Evolutionary conservation across 2,329 filamentous ascomycete genomes (phyloP).

Genomic region (Verticillium zaregamsianum): DNA sequence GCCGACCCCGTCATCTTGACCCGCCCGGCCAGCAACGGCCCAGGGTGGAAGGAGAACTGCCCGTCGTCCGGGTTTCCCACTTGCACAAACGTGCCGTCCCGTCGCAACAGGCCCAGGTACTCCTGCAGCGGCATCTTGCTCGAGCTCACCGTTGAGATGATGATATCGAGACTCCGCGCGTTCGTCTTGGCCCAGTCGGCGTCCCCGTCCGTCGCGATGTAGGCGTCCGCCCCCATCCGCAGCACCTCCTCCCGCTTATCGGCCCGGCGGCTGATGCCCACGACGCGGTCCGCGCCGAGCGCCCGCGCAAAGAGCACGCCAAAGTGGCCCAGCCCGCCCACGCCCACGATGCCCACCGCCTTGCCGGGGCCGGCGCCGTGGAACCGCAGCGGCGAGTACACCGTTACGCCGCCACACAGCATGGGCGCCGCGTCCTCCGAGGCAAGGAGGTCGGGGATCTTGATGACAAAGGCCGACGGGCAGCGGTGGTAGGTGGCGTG

Average conservation of each 20-base stretch:
- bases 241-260: slow-evolving; percentile 51
- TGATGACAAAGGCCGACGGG: slow-evolving; percentile 42
- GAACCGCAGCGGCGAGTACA: slow-evolving; percentile 58
- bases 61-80: slow-evolving; percentile 50
- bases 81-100: slow-evolving; percentile 55
- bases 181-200: slow-evolving; percentile 51
- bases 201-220: slow-evolving; percentile 40
- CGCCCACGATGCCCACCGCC: slow-evolving; percentile 60
- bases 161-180: slow-evolving; percentile 48
- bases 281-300: slow-evolving; percentile 57
- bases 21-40: slow-evolving; percentile 52
- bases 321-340: slow-evolving; percentile 67
- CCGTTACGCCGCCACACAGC: slow-evolving; percentile 67
- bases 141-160: slow-evolving; percentile 52
- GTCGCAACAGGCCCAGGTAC: slow-evolving; percentile 55
- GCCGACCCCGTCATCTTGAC: slow-evolving; percentile 41
- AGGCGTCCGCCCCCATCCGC: slow-evolving; percentile 53
- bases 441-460: slow-evolving; percentile 36
- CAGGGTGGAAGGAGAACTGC: slow-evolving; percentile 38
- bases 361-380: slow-evolving; percentile 65
- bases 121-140: slow-evolving; percentile 41
- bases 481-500: slow-evolving; percentile 29
- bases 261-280: slow-evolving; percentile 52
- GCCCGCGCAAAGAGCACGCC: slow-evolving; percentile 66
- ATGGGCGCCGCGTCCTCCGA: slow-evolving; percentile 52